phyloP scores from a whole-genome alignment of 2,329 filamentous ascomycete genomes.

The Monascus ruber region DNA sequence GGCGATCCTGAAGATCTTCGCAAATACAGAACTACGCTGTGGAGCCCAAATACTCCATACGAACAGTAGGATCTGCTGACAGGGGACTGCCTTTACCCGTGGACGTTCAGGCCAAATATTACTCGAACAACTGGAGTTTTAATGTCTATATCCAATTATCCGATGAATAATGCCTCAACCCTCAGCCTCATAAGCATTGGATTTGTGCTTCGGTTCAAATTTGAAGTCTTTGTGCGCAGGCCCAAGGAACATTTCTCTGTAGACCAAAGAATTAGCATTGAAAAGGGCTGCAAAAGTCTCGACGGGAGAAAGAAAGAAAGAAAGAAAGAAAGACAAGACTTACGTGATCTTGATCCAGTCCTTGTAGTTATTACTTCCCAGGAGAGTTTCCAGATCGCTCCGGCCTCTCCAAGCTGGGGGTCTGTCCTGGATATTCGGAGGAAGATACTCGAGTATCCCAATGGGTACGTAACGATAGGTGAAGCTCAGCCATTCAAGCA shows the following conservation, averaged over 20 bases:
- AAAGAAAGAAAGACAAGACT: constrained; percentile 21
- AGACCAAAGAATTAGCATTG: neutral
- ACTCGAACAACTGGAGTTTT: neutral
- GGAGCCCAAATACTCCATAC: too few species aligned
- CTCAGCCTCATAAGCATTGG: constrained; percentile 76
- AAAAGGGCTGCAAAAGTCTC: neutral
- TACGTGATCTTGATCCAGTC: constrained; percentile 99
- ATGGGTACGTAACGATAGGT: constrained; percentile 83
- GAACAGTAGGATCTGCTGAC: too few species aligned
- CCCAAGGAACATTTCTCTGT: constrained; percentile 93
- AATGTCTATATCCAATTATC: constrained; percentile 3
- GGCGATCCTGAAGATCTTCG: too few species aligned
- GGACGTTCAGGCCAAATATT: too few species aligned
- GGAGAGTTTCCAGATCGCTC: constrained; percentile 84
- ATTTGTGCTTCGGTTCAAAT: constrained; percentile 97
- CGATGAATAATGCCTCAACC: constrained; percentile 19
- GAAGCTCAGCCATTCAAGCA: constrained; percentile 94
- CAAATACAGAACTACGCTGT: too few species aligned
- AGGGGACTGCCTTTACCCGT: too few species aligned
- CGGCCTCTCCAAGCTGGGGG: constrained; percentile 74
- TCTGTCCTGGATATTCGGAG: constrained; percentile 78
- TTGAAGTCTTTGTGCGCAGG: constrained; percentile 81
- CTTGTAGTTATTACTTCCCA: constrained; percentile 82
- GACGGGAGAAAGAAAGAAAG: constrained; percentile 2
- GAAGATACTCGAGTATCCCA: constrained; percentile 76